A percentile compares a stretch with the other conserved stretches of the same genome.
These are phyloP conservation scores for Claviceps cyperi DNA, from an alignment of 2,329 filamentous ascomycete genomes.

Conservation along the genomic window DNA sequence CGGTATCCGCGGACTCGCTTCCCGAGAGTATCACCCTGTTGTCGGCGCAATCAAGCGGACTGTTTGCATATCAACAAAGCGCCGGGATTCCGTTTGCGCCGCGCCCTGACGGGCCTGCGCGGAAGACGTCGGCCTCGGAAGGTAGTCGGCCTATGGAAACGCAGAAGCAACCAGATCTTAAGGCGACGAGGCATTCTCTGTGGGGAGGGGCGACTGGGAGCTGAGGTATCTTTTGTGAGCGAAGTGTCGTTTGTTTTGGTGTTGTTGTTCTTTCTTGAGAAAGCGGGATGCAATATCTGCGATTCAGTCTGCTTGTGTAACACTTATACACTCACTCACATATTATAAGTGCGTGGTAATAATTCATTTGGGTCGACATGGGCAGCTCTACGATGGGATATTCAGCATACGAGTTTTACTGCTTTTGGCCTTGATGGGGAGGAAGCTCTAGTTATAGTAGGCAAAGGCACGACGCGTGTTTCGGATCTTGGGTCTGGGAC, in stretches of 20 bases:
- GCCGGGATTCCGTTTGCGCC: constrained; percentile 35
- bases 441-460: too few relatives aligned
- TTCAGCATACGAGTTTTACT: too few relatives aligned
- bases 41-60: constrained; percentile 9
- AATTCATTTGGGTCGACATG: too few relatives aligned
- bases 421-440: too few relatives aligned
- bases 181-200: not conserved
- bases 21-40: constrained; percentile 10
- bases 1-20: constrained; percentile 17
- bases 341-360: too few relatives aligned
- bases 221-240: too few relatives aligned
- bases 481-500: too few relatives aligned
- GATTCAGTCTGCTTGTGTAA: too few relatives aligned
- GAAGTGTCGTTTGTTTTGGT: not conserved
- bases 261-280: not conserved
- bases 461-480: too few relatives aligned
- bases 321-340: too few relatives aligned
- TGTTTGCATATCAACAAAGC: constrained; percentile 21
- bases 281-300: too few relatives aligned
- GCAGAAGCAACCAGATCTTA: not conserved
- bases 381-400: too few relatives aligned
- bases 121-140: not conserved
- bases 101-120: constrained; percentile 5
- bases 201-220: not conserved
- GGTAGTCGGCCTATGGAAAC: not conserved